These are phyloP conservation scores for Pythium guiyangense DNA, from an alignment of 352 stramenopile species.

Conservation along the genomic window DNA sequence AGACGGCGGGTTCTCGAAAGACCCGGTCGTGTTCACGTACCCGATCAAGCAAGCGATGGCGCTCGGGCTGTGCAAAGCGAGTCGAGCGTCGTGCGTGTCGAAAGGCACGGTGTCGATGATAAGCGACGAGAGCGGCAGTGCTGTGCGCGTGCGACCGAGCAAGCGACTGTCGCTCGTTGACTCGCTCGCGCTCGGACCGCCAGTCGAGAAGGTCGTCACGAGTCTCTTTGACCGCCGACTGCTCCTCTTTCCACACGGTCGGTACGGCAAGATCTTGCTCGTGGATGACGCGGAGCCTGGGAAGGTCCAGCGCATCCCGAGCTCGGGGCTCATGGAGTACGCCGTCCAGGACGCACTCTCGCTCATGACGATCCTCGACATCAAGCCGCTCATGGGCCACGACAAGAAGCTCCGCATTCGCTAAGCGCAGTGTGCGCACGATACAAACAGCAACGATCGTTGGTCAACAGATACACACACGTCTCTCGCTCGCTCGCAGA, in stretches of 20 bases:
- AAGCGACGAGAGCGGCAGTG: too few species aligned
- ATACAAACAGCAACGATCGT: too few species aligned
- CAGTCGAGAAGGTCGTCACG: slow-evolving; percentile 10
- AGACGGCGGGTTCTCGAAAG: slow-evolving; percentile 19
- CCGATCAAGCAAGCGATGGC: slow-evolving; percentile 21
- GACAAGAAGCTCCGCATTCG: slow-evolving; percentile 32
- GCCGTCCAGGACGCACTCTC: slow-evolving; percentile 36
- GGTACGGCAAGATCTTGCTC: slow-evolving; percentile 30
- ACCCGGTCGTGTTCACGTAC: slow-evolving; percentile 14
- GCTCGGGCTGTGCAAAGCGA: slow-evolving; percentile 18
- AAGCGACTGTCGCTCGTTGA: too few species aligned
- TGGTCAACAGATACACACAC: too few species aligned
- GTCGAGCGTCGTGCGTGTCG: neutral
- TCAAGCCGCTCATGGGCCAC: slow-evolving; percentile 44
- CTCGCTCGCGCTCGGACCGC: too few species aligned
- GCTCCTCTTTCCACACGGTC: slow-evolving; percentile 26
- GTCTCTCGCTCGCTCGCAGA: too few species aligned
- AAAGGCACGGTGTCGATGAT: too few species aligned
- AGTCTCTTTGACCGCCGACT: slow-evolving; percentile 47
- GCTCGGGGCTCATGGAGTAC: slow-evolving; percentile 27
- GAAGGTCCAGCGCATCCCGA: slow-evolving; percentile 21
- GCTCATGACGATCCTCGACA: slow-evolving; percentile 40
- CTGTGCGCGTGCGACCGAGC: too few species aligned
- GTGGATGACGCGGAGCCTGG: slow-evolving; percentile 30
- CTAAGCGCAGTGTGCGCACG: too few species aligned